Base-by-base conservation (phyloP, 1,139 yeast genomes). In the Blastobotrys malaysiensis region DNA sequence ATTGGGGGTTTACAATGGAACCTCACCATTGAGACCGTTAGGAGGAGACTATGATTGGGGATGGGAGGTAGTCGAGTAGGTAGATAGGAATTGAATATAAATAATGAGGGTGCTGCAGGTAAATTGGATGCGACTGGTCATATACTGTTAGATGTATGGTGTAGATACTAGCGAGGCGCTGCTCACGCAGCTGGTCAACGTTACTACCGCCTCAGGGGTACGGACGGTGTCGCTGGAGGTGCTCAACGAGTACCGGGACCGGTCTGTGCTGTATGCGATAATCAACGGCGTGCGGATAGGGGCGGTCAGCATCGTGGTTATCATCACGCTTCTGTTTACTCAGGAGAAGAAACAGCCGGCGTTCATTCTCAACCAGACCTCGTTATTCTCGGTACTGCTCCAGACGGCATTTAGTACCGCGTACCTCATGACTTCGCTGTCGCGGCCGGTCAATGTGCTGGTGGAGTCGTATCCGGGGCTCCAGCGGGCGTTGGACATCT, bases 351-450 rank as follows among this genome's bases (percentile, higher is more conserved):
- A 71, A 45, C 80, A 90, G 0, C 87, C 90, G 3, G 80, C 89
- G 36, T 90, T 88, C 66, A 69, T 83, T 20, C 71, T 88, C 52
- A 89, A 90, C 69, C 83, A 82, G 64, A 53, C 74, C 1, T 80
- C 87, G 18, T 74, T 90, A 53, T 52, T 80, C 1, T 66, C 81
- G 3, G 70, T 84, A 46, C 69, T 84, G 5, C 56, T 88, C 11
- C 86, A 84, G 55, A 80, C 88, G 1, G 75, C 77, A 5, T 71
- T 87, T n/a, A 83, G 76, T 68, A 65, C 84, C 27, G 75, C 71
- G 16, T 82, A 81, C 59, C 67, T 83, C 26, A 65, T 77, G 43
- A 81, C 86, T 3, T 77, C 83, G 0, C 80, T 79, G 61, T 72
- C 79, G 19, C 70, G 83, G 0, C 52, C 81, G 5, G 73, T 84